Evolutionary conservation across 176 grass and related monocot genomes (phyloP).

Genomic region (Oryza coarctata): DNA sequence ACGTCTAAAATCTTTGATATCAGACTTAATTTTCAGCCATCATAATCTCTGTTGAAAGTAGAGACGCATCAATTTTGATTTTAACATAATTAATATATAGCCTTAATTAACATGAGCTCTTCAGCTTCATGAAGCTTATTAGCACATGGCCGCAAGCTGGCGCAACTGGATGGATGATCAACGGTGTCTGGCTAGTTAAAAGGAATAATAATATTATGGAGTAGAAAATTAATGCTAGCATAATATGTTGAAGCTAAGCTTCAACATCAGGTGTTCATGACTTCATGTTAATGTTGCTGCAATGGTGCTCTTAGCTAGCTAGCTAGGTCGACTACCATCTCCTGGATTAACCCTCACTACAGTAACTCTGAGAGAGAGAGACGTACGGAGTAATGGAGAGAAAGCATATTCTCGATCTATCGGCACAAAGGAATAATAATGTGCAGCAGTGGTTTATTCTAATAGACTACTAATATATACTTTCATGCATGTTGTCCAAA

Average conservation of each 20-base stretch:
- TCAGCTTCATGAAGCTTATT: too few relatives aligned
- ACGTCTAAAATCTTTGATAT: neutral
- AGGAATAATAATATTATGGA: neutral
- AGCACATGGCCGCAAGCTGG: neutral
- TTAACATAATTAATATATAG: too few relatives aligned
- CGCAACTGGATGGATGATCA: neutral
- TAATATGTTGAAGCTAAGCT: neutral
- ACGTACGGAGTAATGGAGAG: constrained; percentile 10
- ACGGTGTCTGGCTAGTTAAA: neutral
- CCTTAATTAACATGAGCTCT: too few relatives aligned
- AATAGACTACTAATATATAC: too few relatives aligned
- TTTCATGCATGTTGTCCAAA: constrained; percentile 20
- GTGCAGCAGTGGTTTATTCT: constrained; percentile 10
- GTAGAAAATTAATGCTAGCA: constrained; percentile 17
- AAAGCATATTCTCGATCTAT: constrained; percentile 24
- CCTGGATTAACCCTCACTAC: neutral
- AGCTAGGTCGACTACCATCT: constrained; percentile 25
- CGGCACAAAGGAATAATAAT: constrained; percentile 30
- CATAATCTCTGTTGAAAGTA: neutral
- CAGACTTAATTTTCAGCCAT: neutral
- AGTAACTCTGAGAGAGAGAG: neutral
- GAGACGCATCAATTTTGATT: too few relatives aligned
- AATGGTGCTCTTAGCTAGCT: neutral
- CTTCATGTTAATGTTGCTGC: constrained; percentile 6
- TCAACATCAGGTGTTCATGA: neutral